Conservation (phyloP, 768 basidiomycete species). For the Asterophora lycoperdoides region DNA sequence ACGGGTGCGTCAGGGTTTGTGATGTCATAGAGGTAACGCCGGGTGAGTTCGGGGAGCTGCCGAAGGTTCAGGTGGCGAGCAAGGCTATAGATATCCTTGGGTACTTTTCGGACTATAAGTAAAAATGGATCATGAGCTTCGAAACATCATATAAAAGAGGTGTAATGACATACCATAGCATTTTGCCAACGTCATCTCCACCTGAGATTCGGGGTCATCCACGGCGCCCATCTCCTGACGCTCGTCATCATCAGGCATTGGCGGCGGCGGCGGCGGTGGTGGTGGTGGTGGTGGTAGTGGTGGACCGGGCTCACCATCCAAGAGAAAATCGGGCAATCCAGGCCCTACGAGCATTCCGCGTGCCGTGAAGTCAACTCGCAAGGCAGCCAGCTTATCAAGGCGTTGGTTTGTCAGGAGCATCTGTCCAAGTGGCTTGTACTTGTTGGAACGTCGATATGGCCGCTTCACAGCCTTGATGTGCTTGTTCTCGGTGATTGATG, state of each 20-base stretch:
- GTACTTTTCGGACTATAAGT: conserved; percentile 1
- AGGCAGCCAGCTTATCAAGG: conserved; percentile 25
- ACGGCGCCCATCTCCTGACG: conserved; percentile 3
- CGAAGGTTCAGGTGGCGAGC: conserved; percentile 16
- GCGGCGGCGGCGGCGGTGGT: background rate
- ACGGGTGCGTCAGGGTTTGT: conserved; percentile 13
- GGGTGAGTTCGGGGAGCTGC: conserved; percentile 17
- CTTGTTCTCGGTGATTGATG: conserved; percentile 31
- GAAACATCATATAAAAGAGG: background rate
- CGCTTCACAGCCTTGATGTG: conserved; percentile 35
- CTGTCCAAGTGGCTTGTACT: conserved; percentile 24
- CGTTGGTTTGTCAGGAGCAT: conserved; percentile 29
- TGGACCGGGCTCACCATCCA: background rate
- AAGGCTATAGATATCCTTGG: conserved; percentile 9
- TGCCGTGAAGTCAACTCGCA: conserved; percentile 15
- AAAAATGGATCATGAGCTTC: background rate
- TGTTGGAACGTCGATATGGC: conserved; percentile 26
- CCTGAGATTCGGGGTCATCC: conserved; percentile 3
- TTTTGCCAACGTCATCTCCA: conserved; percentile 4
- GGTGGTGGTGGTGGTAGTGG: background rate
- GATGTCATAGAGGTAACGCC: conserved; percentile 24
- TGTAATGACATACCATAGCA: conserved; percentile 5
- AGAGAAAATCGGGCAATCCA: background rate
- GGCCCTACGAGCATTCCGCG: conserved; percentile 19
- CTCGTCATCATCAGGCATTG: conserved; percentile 1